A percentile compares a stretch with the other conserved stretches of the same genome.
phyloP scores from a whole-genome alignment of 2,329 filamentous ascomycete genomes.

The Talaromyces sp. region DNA sequence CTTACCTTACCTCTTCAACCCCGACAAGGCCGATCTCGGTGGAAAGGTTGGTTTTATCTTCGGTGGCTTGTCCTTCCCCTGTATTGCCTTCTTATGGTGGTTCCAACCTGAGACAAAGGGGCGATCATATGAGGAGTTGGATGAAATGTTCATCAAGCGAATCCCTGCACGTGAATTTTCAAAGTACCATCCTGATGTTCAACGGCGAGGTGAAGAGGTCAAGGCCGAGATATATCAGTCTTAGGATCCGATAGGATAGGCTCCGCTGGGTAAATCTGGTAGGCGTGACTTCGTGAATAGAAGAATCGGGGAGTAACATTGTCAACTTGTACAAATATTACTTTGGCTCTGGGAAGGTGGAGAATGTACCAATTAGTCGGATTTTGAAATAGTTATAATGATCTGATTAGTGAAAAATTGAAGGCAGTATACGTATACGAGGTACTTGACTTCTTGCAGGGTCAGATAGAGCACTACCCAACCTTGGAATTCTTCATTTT shows the following conservation, averaged over 20 bases:
- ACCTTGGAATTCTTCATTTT: background rate
- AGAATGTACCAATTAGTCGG: background rate
- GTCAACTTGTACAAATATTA: background rate
- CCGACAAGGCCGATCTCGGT: conserved; percentile 37
- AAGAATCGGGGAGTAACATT: background rate
- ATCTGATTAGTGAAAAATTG: background rate
- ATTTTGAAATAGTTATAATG: background rate
- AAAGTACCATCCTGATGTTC: background rate
- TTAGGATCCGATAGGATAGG: background rate
- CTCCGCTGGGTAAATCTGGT: background rate
- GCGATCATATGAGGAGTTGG: conserved; percentile 2
- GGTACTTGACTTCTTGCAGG: background rate
- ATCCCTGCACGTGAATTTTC: background rate
- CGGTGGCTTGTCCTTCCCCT: conserved; percentile 31
- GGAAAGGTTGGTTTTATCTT: conserved; percentile 45
- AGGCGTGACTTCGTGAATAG: background rate
- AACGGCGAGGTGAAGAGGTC: conserved; percentile 1
- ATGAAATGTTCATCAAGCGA: conserved; percentile 2
- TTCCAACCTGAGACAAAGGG: conserved; percentile 18
- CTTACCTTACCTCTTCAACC: conserved; percentile 39
- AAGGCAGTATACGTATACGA: background rate
- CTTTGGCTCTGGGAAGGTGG: background rate
- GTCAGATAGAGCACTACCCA: background rate
- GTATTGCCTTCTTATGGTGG: conserved; percentile 33
- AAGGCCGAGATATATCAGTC: conserved; percentile 9